Base-by-base conservation (phyloP, 75 land plant species). In the Picea sitchensis region DNA sequence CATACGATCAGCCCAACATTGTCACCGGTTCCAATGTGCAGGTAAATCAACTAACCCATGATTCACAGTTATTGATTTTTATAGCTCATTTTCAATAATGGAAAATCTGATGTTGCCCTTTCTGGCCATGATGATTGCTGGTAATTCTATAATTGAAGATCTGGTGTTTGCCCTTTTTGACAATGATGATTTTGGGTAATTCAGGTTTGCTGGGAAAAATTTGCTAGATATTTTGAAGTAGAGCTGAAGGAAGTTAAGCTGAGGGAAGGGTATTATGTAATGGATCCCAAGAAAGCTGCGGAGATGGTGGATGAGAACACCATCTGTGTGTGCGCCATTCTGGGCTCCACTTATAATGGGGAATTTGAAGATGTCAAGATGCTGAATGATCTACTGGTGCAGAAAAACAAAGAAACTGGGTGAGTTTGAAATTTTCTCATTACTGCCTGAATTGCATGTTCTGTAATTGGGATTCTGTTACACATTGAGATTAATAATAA, bases 271-370 rank as follows among this genome's bases (percentile, higher is more conserved):
- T 87, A 75, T 78, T 87, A 87, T 68, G 86, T 87, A 18, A 83
- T 87, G 88, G 81, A 87, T 31, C 88, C 93, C 64, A 81, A 73
- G 3, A 90, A 91, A 71, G 93, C 93, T 7, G 89, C 87, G 30
- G 92, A 85, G 38, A n/a, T 91, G 77, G 92, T 90, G n/a, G 93
- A 90, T 61, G 93, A 91, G 76, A 91, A 91, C 80, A 91, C 93
- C 30, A 91, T 91, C 34, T 89, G 93, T 75, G 87, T 91, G 26
- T 82, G 83, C n/a, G 91, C 92, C 36, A 91, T 89, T 71, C 65
- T 91, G 36, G 93, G 93, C 5, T 91, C 93, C 5, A 91, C 93
- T 31, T 88, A 90, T 59, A 91, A 84, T 44, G 93, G 89, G 32
- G 93, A 91, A 68, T 91, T 91, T 62, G 93, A 91, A 75, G 93